These are phyloP conservation scores for Cadophora sp. DNA, from an alignment of 2,329 filamentous ascomycete genomes.

Conservation along the genomic window DNA sequence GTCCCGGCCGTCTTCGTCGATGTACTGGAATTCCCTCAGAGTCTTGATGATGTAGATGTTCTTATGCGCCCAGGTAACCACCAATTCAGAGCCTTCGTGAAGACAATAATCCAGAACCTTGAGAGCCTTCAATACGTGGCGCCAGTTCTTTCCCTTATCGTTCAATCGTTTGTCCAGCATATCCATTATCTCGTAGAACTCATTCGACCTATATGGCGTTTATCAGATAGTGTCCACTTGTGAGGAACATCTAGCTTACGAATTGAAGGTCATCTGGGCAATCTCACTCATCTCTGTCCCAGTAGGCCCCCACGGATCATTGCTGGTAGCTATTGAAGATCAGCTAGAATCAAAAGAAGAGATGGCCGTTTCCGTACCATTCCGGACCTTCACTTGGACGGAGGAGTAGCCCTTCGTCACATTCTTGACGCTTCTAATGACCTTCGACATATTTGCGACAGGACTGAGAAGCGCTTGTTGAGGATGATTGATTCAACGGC, in stretches of 20 bases:
- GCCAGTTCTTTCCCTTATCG: conserved; percentile 99
- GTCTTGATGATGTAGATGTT: conserved; percentile 99
- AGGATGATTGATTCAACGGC: background rate
- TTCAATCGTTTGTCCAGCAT: conserved; percentile 99
- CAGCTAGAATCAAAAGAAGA: conserved; percentile 35
- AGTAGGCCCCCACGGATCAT: conserved; percentile 97
- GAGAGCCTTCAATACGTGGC: conserved; percentile 94
- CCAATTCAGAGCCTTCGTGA: conserved; percentile 94
- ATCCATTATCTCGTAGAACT: conserved; percentile 99
- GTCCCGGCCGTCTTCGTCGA: conserved; percentile 93
- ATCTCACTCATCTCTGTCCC: conserved; percentile 99
- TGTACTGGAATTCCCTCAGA: conserved; percentile 92
- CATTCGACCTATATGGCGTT: conserved; percentile 68
- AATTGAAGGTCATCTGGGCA: conserved; percentile 96
- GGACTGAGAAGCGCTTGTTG: conserved; percentile 17
- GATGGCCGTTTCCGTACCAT: conserved; percentile 69
- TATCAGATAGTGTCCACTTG: conserved; percentile 20
- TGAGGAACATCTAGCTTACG: conserved; percentile 62
- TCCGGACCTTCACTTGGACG: conserved; percentile 97
- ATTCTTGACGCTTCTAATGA: conserved; percentile 97
- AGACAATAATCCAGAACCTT: conserved; percentile 98
- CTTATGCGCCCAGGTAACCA: conserved; percentile 97
- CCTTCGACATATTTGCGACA: conserved; percentile 80
- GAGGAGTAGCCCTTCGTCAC: conserved; percentile 98
- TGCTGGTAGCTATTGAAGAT: conserved; percentile 82